phyloP scores from a whole-genome alignment of 768 basidiomycete genomes.

The Russula foetens region DNA sequence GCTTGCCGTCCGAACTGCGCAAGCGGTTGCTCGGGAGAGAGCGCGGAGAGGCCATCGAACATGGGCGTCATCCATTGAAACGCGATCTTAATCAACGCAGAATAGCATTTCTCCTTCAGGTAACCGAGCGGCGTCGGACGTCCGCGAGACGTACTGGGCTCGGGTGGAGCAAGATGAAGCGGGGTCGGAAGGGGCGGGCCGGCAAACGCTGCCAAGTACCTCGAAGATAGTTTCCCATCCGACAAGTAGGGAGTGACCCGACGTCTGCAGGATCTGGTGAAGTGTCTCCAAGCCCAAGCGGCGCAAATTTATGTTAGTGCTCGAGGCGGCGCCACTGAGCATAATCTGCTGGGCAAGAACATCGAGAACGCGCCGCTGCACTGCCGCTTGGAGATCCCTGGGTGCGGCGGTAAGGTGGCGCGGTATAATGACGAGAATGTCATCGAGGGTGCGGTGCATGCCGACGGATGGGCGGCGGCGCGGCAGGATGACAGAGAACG shows the following conservation, averaged over 20 bases:
- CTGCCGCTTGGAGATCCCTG: conserved; percentile 55
- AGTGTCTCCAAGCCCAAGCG: conserved; percentile 85
- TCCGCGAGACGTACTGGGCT: background rate
- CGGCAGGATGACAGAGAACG: conserved; percentile 58
- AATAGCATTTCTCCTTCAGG: conserved; percentile 60
- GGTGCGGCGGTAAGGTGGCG: conserved; percentile 50
- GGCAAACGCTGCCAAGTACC: conserved; percentile 86
- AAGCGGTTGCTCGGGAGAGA: conserved; percentile 75
- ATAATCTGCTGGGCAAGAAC: conserved; percentile 79
- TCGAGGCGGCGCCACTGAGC: conserved; percentile 31
- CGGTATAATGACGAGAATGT: conserved; percentile 71
- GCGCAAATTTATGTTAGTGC: conserved; percentile 64
- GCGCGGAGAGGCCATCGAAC: conserved; percentile 81
- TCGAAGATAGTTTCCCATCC: conserved; percentile 94
- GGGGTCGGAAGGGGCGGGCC: conserved; percentile 35
- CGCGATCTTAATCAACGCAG: conserved; percentile 77
- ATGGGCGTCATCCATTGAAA: conserved; percentile 92
- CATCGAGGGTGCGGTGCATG: conserved; percentile 88
- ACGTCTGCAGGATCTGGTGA: conserved; percentile 83
- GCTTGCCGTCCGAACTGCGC: conserved; percentile 87
- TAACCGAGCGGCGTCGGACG: conserved; percentile 40
- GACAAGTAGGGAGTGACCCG: conserved; percentile 83
- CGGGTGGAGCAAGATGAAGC: conserved; percentile 27
- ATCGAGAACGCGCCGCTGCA: conserved; percentile 79
- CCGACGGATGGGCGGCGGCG: conserved; percentile 69